Percentiles rank a stretch among this genome's conserved stretches.
Conservation (phyloP, 495 filamentous ascomycete genomes). For the Lasiosphaeriaceae sp. region DNA sequence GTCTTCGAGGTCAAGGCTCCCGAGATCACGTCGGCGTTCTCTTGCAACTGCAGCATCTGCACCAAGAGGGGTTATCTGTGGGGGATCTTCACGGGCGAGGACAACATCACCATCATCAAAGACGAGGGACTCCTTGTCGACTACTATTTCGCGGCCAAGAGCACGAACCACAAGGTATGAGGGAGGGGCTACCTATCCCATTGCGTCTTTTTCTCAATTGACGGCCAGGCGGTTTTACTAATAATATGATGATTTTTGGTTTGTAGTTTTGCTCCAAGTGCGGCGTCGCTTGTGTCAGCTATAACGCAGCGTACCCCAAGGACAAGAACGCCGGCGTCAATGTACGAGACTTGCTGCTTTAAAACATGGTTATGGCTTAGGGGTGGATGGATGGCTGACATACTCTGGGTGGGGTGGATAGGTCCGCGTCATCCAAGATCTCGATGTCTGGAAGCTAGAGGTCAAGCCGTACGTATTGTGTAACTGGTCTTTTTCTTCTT, state of each 20-base stretch:
- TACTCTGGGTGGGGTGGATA: not conserved
- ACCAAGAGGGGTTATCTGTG: conserved; percentile 41
- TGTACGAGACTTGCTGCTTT: conserved; percentile 10
- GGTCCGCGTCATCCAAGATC: conserved; percentile 29
- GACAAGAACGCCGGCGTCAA: conserved; percentile 18
- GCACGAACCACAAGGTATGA: conserved; percentile 31
- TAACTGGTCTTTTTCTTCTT: no score
- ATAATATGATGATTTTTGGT: not conserved
- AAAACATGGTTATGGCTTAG: not conserved
- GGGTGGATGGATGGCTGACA: not conserved
- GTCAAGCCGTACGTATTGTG: conserved; percentile 21
- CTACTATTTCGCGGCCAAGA: conserved; percentile 33
- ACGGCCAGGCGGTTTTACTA: no score
- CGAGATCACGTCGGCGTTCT: conserved; percentile 31
- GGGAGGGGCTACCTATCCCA: not conserved
- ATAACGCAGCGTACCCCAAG: not conserved
- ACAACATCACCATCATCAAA: conserved; percentile 36
- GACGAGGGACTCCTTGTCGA: conserved; percentile 28
- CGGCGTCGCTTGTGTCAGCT: conserved; percentile 29
- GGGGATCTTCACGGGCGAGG: conserved; percentile 24
- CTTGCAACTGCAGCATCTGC: conserved; percentile 55
- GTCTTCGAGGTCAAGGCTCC: conserved; percentile 44
- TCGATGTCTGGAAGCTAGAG: conserved; percentile 34
- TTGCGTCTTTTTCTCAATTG: not conserved
- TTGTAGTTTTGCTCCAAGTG: conserved; percentile 42